phyloP scores from a whole-genome alignment of 805 yeast species.

The Yamadazyma takamatsuzukensis region DNA sequence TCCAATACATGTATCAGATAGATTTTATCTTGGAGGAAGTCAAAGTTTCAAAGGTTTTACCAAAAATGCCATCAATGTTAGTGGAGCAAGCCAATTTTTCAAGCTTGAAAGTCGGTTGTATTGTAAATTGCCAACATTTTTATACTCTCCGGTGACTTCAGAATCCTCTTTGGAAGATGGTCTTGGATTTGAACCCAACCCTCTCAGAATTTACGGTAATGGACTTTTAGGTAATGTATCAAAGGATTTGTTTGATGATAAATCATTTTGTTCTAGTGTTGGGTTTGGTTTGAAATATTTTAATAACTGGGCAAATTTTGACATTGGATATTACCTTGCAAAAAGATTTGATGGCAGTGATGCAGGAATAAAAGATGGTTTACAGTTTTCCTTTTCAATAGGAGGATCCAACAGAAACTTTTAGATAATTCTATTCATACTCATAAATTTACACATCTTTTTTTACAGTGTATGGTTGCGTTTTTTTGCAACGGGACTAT shows the following conservation, averaged over 20 bases:
- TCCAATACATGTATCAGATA: constrained; percentile 64
- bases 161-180: constrained; percentile 11
- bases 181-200: constrained; percentile 22
- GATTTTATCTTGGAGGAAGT: constrained; percentile 81
- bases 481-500: too few species aligned
- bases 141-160: constrained; percentile 14
- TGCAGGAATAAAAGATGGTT: constrained; percentile 34
- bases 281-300: constrained; percentile 39
- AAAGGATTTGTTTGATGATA: constrained; percentile 21
- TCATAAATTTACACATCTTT: too few species aligned
- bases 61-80: constrained; percentile 63
- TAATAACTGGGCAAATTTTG: constrained; percentile 38
- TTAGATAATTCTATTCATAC: constrained; percentile 1
- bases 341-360: constrained; percentile 14
- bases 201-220: constrained; percentile 54
- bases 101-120: constrained; percentile 58
- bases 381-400: constrained; percentile 35
- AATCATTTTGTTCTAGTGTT: constrained; percentile 20
- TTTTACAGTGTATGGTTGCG: too few species aligned
- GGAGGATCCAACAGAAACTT: constrained; percentile 30
- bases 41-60: constrained; percentile 69
- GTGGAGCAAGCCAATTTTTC: constrained; percentile 66
- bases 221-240: constrained; percentile 61
- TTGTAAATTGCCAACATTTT: constrained; percentile 52
- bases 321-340: constrained; percentile 36